Evolutionary conservation across 2,329 filamentous ascomycete species (phyloP).

Genomic region (Cyphellophora europaea): DNA sequence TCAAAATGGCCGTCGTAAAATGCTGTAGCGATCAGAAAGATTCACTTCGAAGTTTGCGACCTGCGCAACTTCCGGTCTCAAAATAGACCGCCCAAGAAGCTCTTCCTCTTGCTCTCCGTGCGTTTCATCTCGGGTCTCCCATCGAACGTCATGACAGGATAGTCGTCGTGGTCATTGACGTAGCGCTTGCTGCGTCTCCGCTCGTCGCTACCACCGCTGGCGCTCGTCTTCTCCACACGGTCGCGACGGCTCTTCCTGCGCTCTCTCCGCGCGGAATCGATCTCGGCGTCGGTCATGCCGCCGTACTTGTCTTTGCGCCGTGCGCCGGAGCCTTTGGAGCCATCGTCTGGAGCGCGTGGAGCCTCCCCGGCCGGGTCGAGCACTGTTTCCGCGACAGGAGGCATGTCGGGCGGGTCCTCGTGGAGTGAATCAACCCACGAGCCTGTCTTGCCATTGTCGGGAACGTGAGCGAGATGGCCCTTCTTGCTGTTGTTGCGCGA

Average conservation of each 20-base stretch:
- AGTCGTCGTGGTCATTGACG: slow-evolving; percentile 15
- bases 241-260: slow-evolving; percentile 12
- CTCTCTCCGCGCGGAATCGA: slow-evolving; percentile 25
- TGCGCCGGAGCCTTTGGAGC: slow-evolving; percentile 22
- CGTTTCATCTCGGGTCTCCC: slow-evolving; percentile 13
- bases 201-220: slow-evolving; percentile 16
- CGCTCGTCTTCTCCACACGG: slow-evolving; percentile 13
- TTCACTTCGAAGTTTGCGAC: no score
- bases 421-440: slow-evolving; percentile 41
- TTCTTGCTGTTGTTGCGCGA: slow-evolving; percentile 21
- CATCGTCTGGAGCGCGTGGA: slow-evolving; percentile 19
- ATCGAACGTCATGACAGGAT: slow-evolving; percentile 17
- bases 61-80: no score
- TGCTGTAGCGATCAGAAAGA: no score
- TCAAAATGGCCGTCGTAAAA: no score
- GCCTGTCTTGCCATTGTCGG: slow-evolving; percentile 34
- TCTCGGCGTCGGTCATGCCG: slow-evolving; percentile 29
- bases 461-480: slow-evolving; percentile 13
- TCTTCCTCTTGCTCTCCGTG: slow-evolving; percentile 17
- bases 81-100: slow-evolving; percentile 18
- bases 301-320: slow-evolving; percentile 31
- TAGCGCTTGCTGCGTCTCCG: slow-evolving; percentile 8
- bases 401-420: slow-evolving; percentile 38
- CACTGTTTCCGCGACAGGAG: slow-evolving; percentile 36
- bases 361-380: slow-evolving; percentile 26